A percentile compares a stretch with the other conserved stretches of the same genome.
These are phyloP conservation scores for Selaginella moellendorffii DNA, from an alignment of 75 land plant species.

Conservation along the genomic window DNA sequence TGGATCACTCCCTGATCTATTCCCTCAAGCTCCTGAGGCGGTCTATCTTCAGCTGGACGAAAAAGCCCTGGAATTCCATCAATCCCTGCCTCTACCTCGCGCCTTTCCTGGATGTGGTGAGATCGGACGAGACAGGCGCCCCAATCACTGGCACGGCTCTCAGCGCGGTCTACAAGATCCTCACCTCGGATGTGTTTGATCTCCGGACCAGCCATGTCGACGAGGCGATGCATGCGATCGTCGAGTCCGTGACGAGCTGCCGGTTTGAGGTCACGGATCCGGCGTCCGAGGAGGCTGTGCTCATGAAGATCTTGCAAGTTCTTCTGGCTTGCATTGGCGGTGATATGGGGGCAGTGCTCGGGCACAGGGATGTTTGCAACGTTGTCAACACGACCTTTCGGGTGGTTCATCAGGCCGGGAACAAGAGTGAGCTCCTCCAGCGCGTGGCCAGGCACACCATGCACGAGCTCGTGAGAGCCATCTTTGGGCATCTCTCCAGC, in stretches of 20 bases:
- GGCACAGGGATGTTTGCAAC: conserved; percentile 69
- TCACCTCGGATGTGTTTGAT: conserved; percentile 64
- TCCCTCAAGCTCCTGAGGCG: conserved; percentile 65
- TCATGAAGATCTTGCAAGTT: conserved; percentile 74
- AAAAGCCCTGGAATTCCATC: conserved; percentile 49
- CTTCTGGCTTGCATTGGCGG: conserved; percentile 39
- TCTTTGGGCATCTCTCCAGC: conserved; percentile 56
- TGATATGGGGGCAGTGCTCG: conserved; percentile 39
- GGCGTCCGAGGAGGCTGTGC: conserved; percentile 90
- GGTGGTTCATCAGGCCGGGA: conserved; percentile 74
- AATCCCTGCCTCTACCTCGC: conserved; percentile 61
- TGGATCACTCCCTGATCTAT: conserved; percentile 39
- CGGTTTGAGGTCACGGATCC: conserved; percentile 89
- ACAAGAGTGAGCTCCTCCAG: conserved; percentile 64
- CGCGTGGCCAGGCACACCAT: conserved; percentile 59
- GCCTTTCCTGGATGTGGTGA: conserved; percentile 86
- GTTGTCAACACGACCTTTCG: conserved; percentile 81
- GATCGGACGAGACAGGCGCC: conserved; percentile 88
- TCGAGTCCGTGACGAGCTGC: conserved; percentile 91
- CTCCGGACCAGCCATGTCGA: conserved; percentile 43
- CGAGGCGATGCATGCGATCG: conserved; percentile 67
- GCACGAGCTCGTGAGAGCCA: conserved; percentile 76
- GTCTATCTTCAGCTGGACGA: conserved; percentile 58
- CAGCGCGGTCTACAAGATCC: conserved; percentile 67
- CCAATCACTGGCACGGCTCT: conserved; percentile 80